Conservation (phyloP, 208 protist species). For the Entamoeba moshkovskii region DNA sequence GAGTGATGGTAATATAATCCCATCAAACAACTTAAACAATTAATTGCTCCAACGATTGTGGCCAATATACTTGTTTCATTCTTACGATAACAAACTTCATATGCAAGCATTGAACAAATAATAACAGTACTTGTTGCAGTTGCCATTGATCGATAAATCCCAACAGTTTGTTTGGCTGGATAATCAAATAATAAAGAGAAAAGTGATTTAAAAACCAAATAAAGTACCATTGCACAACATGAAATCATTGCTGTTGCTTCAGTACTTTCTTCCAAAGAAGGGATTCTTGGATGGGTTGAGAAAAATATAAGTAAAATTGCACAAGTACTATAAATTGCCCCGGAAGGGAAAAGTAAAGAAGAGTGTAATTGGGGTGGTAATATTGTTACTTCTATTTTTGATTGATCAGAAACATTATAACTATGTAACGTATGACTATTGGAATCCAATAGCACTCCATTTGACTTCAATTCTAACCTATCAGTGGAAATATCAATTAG, state of each 20-base stretch:
- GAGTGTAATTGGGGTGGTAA: not conserved
- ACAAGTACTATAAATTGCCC: not conserved
- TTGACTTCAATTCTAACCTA: not conserved
- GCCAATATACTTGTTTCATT: not conserved
- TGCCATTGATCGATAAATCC: not conserved
- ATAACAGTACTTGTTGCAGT: not conserved
- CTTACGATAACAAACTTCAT: not conserved
- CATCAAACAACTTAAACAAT: not conserved
- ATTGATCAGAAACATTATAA: not conserved
- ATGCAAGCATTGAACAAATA: not conserved
- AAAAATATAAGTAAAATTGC: not conserved
- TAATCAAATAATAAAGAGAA: not conserved
- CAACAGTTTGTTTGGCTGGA: not conserved
- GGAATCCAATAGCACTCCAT: not conserved
- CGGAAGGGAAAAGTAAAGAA: not conserved
- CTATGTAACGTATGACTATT: not conserved
- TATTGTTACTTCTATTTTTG: not conserved
- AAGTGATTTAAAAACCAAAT: not conserved
- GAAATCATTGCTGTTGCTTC: not conserved
- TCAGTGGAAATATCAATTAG: not conserved
- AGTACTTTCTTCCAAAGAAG: not conserved
- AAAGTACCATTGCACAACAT: not conserved
- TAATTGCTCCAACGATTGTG: not conserved
- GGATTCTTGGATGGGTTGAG: not conserved
- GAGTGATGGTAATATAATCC: not conserved